Evolutionary conservation across 257 asterid genomes (phyloP), one percentile per base, ranked within the genome.

Genomic region (Verbascum thapsus): DNA sequence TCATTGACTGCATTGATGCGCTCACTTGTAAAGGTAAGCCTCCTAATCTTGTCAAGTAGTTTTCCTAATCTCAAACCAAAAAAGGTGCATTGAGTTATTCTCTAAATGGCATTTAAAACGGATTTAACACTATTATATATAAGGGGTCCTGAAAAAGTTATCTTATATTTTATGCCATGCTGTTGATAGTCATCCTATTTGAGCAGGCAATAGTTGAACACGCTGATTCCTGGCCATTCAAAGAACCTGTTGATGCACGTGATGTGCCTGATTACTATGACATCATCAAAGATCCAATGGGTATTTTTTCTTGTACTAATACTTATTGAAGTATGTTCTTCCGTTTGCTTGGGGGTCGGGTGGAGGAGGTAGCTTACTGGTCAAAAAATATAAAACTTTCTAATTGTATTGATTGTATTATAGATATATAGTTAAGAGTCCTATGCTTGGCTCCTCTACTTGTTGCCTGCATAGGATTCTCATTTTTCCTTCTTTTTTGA

Each of bases 141-240:
- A n/a, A n/a, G n/a, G n/a, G n/a, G n/a, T n/a, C n/a, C n/a, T n/a
- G n/a, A 26, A 26, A 26, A 26, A 26, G 32, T 26, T 26, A 5
- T 26, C 32, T 26, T 26, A 26, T 26, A 1, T 66, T 34, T 15
- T 22, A 18, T 13, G 8, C 10, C 23, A 34, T 40, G 53, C 44
- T 40, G 53, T 39, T 72, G 45, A 62, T 50, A 34, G 37, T 63
- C 38, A n/a, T 64, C 32, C 53, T 51, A 48, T 69, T 44, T 67
- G 66, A 69, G 74, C 91, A 92, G 99, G 84, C 78, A 72, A 80
- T 87, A 96, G 78, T 65, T 47, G 99, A 92, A 56, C 99, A 92
- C 80, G 94, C 97, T n/a, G 99, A 92, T 87, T 73, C 97, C 62
- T 92, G 99, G 97, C 99, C 99, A 26, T 92, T 92, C 80, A 92